Evolutionary conservation across 805 yeast species (phyloP), one percentile per base, ranked within the genome.

Genomic region (Blastobotrys muscicola): DNA sequence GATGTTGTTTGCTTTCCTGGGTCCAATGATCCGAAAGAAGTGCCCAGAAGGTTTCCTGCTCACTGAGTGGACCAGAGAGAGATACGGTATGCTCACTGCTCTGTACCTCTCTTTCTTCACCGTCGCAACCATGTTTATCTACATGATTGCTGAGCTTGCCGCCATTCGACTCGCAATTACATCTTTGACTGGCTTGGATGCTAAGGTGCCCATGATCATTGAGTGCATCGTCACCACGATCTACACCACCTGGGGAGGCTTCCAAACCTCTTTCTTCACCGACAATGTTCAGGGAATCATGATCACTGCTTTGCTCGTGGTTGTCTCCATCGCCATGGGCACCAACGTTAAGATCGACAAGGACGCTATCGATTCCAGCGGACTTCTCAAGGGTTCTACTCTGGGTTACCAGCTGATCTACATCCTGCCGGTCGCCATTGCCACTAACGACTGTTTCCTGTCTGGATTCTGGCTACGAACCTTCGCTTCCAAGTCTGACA

Each of bases 391-490:
- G 33, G 74, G 79, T 2, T 81, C 78, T 56, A 75, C 74, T 51
- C 68, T 87, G 33, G 95, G 95, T 12, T 87, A 95, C 94, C 92
- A 86, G 69, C 72, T 89, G 50, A 60, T 89, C 30, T 89, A 86
- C 59, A 87, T 89, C 50, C 68, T 89, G 50, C 74, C 81, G 6
- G 81, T 89, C 29, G 96, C 97, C 23, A 83, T 89, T 57, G 74
- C 86, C 45, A 84, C 96, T 30, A 89, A 89, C 56, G 95, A 86
- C 59, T 77, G 89, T 59, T 89, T 89, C 64, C 67, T 89, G 71
- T 75, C 94, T 29, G 95, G 95, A 0, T 87, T 89, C 61, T 89
- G 97, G 97, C 67, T 89, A 48, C 72, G 97, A 57, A 85, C 97
- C 0, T 89, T 89, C 68, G 95, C 97, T 4, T 80, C 95, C 5